phyloP scores from a whole-genome alignment of 2,329 filamentous ascomycete genomes.

The Aspergillus chevalieri region DNA sequence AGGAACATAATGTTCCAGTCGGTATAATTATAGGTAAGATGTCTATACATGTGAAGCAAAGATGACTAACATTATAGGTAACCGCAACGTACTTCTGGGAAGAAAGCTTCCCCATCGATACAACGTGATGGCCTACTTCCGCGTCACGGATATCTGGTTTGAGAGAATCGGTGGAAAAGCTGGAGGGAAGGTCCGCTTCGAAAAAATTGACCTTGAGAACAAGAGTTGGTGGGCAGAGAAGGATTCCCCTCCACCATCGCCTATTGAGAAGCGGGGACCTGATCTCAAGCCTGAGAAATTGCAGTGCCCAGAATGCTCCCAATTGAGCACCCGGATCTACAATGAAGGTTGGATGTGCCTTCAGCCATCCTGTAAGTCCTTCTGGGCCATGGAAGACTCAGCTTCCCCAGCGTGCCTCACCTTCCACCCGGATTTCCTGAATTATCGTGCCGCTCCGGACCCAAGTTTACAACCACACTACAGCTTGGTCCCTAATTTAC shows the following conservation, averaged over 20 bases:
- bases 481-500: conserved; percentile 35
- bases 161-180: conserved; percentile 46
- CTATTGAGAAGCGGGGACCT: conserved; percentile 26
- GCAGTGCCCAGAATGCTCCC: conserved; percentile 39
- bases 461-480: conserved; percentile 31
- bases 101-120: conserved; percentile 53
- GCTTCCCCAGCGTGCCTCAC: conserved; percentile 25
- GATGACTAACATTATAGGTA: conserved; percentile 38
- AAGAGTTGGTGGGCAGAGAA: conserved; percentile 56
- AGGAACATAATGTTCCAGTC: conserved; percentile 45
- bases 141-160: conserved; percentile 62
- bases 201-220: conserved; percentile 51
- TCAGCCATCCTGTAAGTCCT: conserved; percentile 44
- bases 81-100: conserved; percentile 44
- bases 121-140: conserved; percentile 63
- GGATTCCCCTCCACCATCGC: conserved; percentile 18
- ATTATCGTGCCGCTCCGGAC: conserved; percentile 44
- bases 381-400: conserved; percentile 47
- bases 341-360: conserved; percentile 56
- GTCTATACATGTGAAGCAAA: not conserved
- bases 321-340: conserved; percentile 29
- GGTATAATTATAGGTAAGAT: conserved; percentile 50
- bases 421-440: conserved; percentile 56
- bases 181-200: conserved; percentile 56
- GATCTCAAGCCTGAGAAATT: conserved; percentile 13